Evolutionary conservation across 441 rosid species (phyloP).

Genomic region (Geranium incanum): DNA sequence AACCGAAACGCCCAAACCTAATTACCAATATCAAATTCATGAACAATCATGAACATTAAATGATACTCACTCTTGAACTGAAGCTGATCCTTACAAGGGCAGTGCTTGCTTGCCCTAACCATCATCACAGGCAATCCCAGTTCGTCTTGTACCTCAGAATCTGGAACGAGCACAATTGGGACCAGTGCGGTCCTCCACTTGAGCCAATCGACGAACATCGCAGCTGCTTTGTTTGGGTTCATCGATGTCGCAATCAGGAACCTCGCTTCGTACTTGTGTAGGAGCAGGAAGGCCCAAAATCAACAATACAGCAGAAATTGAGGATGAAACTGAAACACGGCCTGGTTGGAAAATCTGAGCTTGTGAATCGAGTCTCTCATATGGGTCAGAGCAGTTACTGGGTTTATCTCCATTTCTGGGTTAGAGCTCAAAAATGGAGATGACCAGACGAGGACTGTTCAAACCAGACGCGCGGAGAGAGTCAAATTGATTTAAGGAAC

Average conservation of each 20-base stretch:
- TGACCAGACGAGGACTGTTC: neutral
- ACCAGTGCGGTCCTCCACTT: slow-evolving; percentile 66
- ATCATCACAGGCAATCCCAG: slow-evolving; percentile 53
- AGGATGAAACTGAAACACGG: slow-evolving; percentile 4
- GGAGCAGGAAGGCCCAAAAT: neutral
- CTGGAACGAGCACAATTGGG: slow-evolving; percentile 54
- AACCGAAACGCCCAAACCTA: too few relatives aligned
- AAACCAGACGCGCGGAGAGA: neutral
- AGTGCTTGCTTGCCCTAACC: slow-evolving; percentile 44
- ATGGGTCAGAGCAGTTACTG: slow-evolving; percentile 48
- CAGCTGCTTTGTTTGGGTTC: slow-evolving; percentile 69
- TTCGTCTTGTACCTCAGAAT: slow-evolving; percentile 56
- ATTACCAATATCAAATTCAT: neutral
- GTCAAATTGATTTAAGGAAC: too few relatives aligned
- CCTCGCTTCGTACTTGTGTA: slow-evolving; percentile 61
- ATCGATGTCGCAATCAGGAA: slow-evolving; percentile 85
- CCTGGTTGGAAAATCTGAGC: slow-evolving; percentile 63
- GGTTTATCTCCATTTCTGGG: slow-evolving; percentile 44
- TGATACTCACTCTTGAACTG: slow-evolving; percentile 65
- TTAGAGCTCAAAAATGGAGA: neutral
- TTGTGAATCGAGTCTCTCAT: slow-evolving; percentile 54
- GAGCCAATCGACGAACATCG: slow-evolving; percentile 80
- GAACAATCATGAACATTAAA: neutral
- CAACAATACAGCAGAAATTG: slow-evolving; percentile 9
- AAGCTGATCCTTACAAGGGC: slow-evolving; percentile 52